These are phyloP conservation scores for Eimeria necatrix DNA, from an alignment of 169 alveolate genomes.

Conservation along the genomic window DNA sequence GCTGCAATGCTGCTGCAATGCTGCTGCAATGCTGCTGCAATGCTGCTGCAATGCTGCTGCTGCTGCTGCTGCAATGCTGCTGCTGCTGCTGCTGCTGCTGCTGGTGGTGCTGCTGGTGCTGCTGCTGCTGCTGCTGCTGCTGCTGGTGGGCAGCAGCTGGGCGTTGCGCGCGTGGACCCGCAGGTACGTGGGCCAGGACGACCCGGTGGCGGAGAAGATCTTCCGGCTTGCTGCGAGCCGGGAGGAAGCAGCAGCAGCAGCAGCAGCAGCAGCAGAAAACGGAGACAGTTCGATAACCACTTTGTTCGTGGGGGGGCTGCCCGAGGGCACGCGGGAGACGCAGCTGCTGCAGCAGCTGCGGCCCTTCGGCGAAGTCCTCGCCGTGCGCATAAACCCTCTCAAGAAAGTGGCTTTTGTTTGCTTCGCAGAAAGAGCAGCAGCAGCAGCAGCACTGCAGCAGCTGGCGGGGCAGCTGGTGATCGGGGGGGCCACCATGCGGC, in stretches of 20 bases:
- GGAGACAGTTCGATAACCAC: slow-evolving; percentile 89
- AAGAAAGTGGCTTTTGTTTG: slow-evolving; percentile 88
- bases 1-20: no score
- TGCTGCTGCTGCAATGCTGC: no score
- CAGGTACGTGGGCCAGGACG: slow-evolving; percentile 90
- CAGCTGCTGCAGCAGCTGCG: slow-evolving; percentile 82
- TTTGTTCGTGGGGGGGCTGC: slow-evolving; percentile 87
- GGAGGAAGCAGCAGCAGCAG: slow-evolving; percentile 53
- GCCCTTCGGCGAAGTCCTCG: slow-evolving; percentile 87
- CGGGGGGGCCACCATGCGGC: slow-evolving; percentile 81
- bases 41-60: no score
- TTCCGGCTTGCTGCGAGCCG: slow-evolving; percentile 83
- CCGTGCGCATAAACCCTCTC: slow-evolving; percentile 84
- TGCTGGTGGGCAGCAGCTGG: slow-evolving; percentile 26
- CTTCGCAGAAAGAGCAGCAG: slow-evolving; percentile 86
- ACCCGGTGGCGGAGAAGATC: slow-evolving; percentile 91
- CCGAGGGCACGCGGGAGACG: slow-evolving; percentile 73
- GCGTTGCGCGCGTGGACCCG: not conserved
- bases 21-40: no score
- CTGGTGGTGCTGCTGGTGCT: slow-evolving; percentile 23
- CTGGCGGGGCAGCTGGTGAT: slow-evolving; percentile 80
- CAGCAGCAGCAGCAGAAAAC: no score
- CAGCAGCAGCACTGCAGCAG: slow-evolving; percentile 88
- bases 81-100: no score
- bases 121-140: slow-evolving; percentile 17